Evolutionary conservation across 2,329 filamentous ascomycete species (phyloP).

Genomic region (Aspergillus sp.): DNA sequence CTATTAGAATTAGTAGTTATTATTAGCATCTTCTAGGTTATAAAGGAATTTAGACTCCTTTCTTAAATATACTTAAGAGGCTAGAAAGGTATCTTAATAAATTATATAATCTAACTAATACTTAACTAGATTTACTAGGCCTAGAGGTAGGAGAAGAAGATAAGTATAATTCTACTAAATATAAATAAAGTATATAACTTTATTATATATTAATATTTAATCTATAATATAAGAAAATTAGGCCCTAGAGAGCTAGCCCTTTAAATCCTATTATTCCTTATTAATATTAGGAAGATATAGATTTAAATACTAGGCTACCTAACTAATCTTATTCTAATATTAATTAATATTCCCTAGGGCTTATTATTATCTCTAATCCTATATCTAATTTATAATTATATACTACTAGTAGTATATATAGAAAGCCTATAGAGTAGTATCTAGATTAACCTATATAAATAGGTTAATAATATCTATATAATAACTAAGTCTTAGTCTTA

Average conservation of each 20-base stretch:
- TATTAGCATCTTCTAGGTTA: not conserved
- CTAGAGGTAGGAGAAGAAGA: not conserved
- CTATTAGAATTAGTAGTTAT: conserved; percentile 6
- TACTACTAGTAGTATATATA: no score
- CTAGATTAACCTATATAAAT: no score
- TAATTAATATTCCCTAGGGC: not conserved
- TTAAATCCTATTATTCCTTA: conserved; percentile 4
- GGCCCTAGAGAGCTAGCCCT: not conserved
- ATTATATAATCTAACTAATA: conserved; percentile 9
- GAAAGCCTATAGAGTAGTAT: no score
- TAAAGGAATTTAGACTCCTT: conserved; percentile 5
- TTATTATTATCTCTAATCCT: conserved; percentile 6
- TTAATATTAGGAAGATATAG: not conserved
- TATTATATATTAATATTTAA: conserved; percentile 3
- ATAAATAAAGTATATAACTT: conserved; percentile 9
- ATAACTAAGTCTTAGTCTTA: no score
- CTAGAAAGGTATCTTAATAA: conserved; percentile 6
- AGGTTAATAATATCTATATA: no score
- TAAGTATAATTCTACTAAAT: conserved; percentile 8
- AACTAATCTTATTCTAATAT: not conserved
- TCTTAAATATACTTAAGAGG: conserved; percentile 6
- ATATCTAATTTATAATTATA: not conserved
- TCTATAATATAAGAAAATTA: conserved; percentile 7
- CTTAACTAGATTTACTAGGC: conserved; percentile 2
- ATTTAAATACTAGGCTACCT: conserved; percentile 1